A percentile compares a stretch with the other conserved stretches of the same genome.
Evolutionary conservation across 2,329 filamentous ascomycete species (phyloP).

Genomic region (Claviceps sp.): DNA sequence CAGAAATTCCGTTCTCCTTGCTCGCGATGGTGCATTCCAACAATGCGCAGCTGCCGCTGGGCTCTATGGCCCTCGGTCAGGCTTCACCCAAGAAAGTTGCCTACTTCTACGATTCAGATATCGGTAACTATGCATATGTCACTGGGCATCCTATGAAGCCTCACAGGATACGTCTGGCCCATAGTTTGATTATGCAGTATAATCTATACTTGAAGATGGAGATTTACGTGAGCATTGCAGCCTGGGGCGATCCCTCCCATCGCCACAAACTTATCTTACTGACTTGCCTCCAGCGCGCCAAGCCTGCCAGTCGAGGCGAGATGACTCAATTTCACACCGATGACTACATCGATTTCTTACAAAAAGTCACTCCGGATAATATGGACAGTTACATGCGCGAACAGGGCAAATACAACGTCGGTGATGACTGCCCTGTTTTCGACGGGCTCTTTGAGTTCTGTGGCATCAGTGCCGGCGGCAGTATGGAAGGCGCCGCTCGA

Average conservation of each 20-base stretch:
- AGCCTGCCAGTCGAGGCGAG: conserved; percentile 77
- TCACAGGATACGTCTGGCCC: conserved; percentile 85
- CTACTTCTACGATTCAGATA: conserved; percentile 97
- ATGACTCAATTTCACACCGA: conserved; percentile 89
- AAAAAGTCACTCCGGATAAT: conserved; percentile 93
- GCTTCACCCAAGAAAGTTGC: conserved; percentile 65
- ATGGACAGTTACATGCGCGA: conserved; percentile 91
- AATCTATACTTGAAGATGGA: conserved; percentile 95
- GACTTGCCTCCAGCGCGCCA: conserved; percentile 47
- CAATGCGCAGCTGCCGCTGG: conserved; percentile 20
- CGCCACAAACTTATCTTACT: background rate
- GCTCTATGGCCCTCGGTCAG: conserved; percentile 33
- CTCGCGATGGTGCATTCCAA: conserved; percentile 23
- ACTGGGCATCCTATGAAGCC: conserved; percentile 98
- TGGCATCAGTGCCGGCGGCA: conserved; percentile 84
- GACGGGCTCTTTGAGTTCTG: conserved; percentile 97
- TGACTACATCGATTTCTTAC: conserved; percentile 91
- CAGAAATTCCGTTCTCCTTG: background rate
- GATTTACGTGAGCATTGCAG: conserved; percentile 59
- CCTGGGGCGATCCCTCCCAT: background rate
- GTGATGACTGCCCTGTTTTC: conserved; percentile 94
- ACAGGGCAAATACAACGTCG: conserved; percentile 86
- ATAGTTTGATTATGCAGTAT: conserved; percentile 93
- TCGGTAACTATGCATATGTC: conserved; percentile 96
- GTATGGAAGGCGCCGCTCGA: conserved; percentile 83